Conservation (phyloP, 768 basidiomycete genomes). For the Saitozyma sp. region DNA sequence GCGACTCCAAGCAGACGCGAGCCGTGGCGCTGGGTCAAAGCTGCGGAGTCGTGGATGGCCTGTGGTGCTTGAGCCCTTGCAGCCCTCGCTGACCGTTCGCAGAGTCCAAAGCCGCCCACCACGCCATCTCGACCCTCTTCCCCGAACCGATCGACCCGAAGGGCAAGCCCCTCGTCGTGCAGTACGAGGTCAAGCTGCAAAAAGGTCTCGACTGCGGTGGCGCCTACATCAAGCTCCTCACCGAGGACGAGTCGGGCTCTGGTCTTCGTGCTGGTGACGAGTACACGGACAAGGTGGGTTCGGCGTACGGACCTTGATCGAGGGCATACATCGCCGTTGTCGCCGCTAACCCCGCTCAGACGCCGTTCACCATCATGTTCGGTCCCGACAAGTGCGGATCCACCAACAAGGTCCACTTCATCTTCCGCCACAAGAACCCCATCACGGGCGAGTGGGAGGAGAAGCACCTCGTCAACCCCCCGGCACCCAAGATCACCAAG, state of each 20-base stretch:
- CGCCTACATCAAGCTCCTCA: slow-evolving; percentile 93
- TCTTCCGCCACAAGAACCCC: slow-evolving; percentile 97
- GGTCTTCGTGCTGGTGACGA: slow-evolving; percentile 51
- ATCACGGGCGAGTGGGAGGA: slow-evolving; percentile 90
- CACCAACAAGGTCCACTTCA: slow-evolving; percentile 77
- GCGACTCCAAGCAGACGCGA: too few relatives aligned
- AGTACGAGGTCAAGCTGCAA: slow-evolving; percentile 99
- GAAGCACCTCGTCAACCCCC: slow-evolving; percentile 85
- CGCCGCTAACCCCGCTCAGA: slow-evolving; percentile 28
- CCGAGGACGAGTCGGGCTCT: slow-evolving; percentile 47
- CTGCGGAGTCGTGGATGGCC: background rate
- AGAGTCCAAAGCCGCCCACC: slow-evolving; percentile 93
- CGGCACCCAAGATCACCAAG: slow-evolving; percentile 83
- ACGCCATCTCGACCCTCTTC: slow-evolving; percentile 96
- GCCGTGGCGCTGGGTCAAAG: background rate
- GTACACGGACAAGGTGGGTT: slow-evolving; percentile 53
- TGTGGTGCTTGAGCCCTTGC: too few relatives aligned
- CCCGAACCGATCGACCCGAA: slow-evolving; percentile 70
- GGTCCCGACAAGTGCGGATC: slow-evolving; percentile 73
- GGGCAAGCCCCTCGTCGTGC: slow-evolving; percentile 83
- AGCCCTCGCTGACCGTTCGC: slow-evolving; percentile 6
- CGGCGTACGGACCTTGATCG: background rate
- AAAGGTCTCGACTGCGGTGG: slow-evolving; percentile 99
- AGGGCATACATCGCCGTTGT: background rate
- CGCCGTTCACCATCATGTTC: slow-evolving; percentile 73